These are phyloP conservation scores for Posidonia australis DNA, from an alignment of 106 monocot species.

Conservation along the genomic window DNA sequence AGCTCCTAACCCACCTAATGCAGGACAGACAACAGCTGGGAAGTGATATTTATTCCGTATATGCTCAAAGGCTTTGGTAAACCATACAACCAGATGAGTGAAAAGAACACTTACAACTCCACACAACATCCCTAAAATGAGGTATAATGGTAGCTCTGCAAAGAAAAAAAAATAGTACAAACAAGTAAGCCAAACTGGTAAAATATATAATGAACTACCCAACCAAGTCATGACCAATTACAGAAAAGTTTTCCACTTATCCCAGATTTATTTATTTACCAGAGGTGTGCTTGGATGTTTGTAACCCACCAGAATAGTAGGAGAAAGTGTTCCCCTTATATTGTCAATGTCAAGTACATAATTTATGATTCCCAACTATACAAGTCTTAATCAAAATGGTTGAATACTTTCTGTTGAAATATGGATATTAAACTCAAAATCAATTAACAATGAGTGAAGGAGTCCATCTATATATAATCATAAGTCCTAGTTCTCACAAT, in stretches of 20 bases:
- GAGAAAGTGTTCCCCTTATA: background rate
- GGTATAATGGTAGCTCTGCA: conserved; percentile 93
- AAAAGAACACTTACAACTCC: conserved; percentile 93
- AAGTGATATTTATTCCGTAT: conserved; percentile 69
- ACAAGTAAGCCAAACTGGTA: background rate
- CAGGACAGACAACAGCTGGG: conserved; percentile 90
- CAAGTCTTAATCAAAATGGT: no score
- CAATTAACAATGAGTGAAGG: no score
- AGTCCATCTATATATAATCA: no score
- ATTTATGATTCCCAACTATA: no score
- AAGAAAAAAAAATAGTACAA: conserved; percentile 1
- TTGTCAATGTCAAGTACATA: no score
- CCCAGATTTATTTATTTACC: no score
- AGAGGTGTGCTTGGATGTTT: background rate
- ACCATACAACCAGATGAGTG: conserved; percentile 70
- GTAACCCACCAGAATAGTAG: background rate
- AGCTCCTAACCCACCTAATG: conserved; percentile 95
- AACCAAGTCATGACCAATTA: background rate
- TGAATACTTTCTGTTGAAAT: no score
- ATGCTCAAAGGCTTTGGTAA: conserved; percentile 73
- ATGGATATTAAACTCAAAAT: no score
- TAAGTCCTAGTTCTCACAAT: no score
- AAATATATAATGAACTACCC: background rate
- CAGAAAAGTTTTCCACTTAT: no score
- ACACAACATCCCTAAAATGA: conserved; percentile 95